Evolutionary conservation across 176 grass and related monocot species (phyloP).

Genomic region (Lolium perenne): DNA sequence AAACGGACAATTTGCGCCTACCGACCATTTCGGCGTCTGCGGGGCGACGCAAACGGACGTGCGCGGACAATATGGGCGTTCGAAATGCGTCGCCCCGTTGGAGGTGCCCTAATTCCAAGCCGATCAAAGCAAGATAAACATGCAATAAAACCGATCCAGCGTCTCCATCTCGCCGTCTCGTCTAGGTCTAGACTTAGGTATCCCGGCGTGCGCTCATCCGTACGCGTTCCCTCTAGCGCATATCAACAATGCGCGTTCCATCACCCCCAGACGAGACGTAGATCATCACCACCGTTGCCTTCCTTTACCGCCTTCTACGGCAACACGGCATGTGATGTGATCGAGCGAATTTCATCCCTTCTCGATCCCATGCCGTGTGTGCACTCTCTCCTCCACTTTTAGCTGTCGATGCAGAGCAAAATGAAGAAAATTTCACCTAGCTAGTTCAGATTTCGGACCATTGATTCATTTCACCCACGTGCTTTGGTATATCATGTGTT

Average conservation of each 20-base stretch:
- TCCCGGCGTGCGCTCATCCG: neutral
- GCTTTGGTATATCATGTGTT: too few species aligned
- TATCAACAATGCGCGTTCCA: neutral
- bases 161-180: neutral
- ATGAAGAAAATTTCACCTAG: neutral
- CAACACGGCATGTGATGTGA: neutral
- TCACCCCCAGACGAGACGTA: neutral
- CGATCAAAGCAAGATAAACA: neutral
- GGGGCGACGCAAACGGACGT: too few species aligned
- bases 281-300: neutral
- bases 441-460: neutral
- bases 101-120: too few species aligned
- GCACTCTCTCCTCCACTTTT: neutral
- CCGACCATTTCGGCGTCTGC: too few species aligned
- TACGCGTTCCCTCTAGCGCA: too few species aligned
- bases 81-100: too few species aligned
- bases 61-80: too few species aligned
- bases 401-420: neutral
- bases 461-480: neutral
- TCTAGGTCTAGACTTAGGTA: neutral
- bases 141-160: neutral
- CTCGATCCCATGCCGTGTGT: neutral
- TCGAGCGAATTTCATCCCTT: neutral
- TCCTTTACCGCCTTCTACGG: neutral
- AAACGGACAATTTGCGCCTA: too few species aligned